Percentiles rank a stretch among this genome's conserved stretches.
Conservation (phyloP, 176 grass and related monocot genomes). For the Sorghum bicolor region DNA sequence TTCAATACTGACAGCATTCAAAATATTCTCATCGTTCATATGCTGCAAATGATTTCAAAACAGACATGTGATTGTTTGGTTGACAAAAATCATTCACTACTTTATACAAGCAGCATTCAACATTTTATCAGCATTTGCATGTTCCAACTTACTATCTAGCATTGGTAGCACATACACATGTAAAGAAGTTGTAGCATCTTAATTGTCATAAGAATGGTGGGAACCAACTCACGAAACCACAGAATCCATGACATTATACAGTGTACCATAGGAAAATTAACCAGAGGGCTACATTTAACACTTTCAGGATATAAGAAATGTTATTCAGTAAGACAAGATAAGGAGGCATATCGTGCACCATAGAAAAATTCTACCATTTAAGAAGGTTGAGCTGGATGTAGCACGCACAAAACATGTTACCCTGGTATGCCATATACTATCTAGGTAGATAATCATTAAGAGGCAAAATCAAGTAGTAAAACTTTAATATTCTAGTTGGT, state of each 20-base stretch:
- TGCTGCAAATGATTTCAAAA: constrained; percentile 53
- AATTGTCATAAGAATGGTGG: not conserved
- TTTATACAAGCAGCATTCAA: constrained; percentile 52
- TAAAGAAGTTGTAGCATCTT: not conserved
- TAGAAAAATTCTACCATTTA: not conserved
- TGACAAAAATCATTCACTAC: constrained; percentile 59
- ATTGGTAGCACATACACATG: not conserved
- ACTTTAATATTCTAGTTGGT: not conserved
- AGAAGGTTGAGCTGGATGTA: not conserved
- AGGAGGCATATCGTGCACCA: not conserved
- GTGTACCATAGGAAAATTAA: not conserved
- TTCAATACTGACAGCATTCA: constrained; percentile 79
- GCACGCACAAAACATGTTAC: not conserved
- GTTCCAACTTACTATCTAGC: constrained; percentile 28
- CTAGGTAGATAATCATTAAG: not conserved
- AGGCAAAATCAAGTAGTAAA: constrained; percentile 7
- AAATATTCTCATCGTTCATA: constrained; percentile 91
- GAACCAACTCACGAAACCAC: not conserved
- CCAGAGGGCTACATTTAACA: not conserved
- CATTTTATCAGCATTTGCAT: constrained; percentile 62
- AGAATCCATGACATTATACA: not conserved
- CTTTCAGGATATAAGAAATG: not conserved
- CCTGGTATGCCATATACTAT: not conserved
- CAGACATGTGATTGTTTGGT: constrained; percentile 37
- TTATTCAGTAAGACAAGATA: not conserved